Conservation (phyloP, 208 protist species). For the Crithidia thermophila region DNA sequence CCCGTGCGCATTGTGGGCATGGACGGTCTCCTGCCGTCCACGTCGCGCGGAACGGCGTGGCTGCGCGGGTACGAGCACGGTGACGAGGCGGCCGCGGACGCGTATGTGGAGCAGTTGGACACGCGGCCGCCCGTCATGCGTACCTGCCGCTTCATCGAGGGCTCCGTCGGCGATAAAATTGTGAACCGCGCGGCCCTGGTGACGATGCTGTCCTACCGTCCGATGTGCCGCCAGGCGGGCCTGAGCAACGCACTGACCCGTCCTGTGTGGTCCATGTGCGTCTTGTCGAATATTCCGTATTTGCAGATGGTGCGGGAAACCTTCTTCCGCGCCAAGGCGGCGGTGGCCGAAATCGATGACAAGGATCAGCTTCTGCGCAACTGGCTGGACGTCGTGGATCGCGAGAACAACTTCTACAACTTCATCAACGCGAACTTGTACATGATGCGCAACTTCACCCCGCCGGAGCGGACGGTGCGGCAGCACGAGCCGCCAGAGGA, state of each 20-base stretch:
- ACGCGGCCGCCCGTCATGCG: conserved; percentile 45
- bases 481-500: conserved; percentile 16
- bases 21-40: conserved; percentile 42
- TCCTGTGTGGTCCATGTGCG: conserved; percentile 50
- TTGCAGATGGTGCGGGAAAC: conserved; percentile 56
- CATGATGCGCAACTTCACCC: conserved; percentile 41
- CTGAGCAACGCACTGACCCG: conserved; percentile 42
- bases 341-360: conserved; percentile 48
- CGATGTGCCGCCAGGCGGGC: conserved; percentile 37
- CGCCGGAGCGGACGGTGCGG: conserved; percentile 39
- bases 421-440: conserved; percentile 47
- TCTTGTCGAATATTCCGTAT: conserved; percentile 49
- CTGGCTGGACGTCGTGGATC: conserved; percentile 37
- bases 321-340: conserved; percentile 46
- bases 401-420: conserved; percentile 50
- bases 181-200: conserved; percentile 44
- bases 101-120: conserved; percentile 29
- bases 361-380: conserved; percentile 34
- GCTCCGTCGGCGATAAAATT: conserved; percentile 42
- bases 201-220: conserved; percentile 38
- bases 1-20: conserved; percentile 53
- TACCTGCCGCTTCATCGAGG: conserved; percentile 51
- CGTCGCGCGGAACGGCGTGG: conserved; percentile 52
- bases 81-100: conserved; percentile 30
- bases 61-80: conserved; percentile 41